A percentile compares a stretch with the other conserved stretches of the same genome.
phyloP scores from a whole-genome alignment of 306 rosid species.

The Vigna nakashimae region DNA sequence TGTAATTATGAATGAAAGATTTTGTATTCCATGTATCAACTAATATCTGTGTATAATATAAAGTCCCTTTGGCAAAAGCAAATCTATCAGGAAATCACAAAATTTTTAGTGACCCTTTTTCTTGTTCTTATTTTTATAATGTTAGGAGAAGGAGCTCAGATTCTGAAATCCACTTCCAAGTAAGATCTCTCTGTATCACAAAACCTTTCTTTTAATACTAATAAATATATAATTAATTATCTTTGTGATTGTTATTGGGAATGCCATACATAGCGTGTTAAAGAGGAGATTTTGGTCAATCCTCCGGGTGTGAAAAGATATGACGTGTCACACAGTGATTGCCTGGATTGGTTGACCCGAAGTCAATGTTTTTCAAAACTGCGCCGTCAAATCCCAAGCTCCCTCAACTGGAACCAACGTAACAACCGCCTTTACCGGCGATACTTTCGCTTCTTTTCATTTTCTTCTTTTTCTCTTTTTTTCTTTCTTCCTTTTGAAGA shows the following conservation, averaged over 20 bases:
- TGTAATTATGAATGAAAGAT: not conserved
- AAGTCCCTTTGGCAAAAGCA: conserved; percentile 56
- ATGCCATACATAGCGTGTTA: conserved; percentile 29
- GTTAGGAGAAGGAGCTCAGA: conserved; percentile 60
- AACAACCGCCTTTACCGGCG: conserved; percentile 34
- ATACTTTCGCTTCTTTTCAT: not conserved
- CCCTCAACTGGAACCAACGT: conserved; percentile 5
- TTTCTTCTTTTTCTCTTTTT: too few species aligned
- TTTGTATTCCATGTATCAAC: not conserved
- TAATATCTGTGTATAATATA: not conserved
- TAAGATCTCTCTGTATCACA: conserved; percentile 45
- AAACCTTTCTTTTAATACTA: not conserved
- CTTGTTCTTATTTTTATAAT: conserved; percentile 34
- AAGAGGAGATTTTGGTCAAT: conserved; percentile 54
- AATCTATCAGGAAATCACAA: conserved; percentile 48
- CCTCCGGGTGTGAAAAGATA: conserved; percentile 24
- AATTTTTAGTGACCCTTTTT: conserved; percentile 11
- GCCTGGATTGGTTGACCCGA: conserved; percentile 42
- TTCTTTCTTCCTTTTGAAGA: too few species aligned
- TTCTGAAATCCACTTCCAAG: conserved; percentile 77
- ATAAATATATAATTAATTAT: not conserved
- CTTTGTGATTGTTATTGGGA: not conserved
- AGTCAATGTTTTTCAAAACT: conserved; percentile 41
- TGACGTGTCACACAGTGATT: conserved; percentile 18
- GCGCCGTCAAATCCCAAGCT: conserved; percentile 45